Evolutionary conservation across 1,284 basidiomycete genomes (phyloP), one percentile per base, ranked within the genome.

Genomic region (Apiotrichum laibachii): DNA sequence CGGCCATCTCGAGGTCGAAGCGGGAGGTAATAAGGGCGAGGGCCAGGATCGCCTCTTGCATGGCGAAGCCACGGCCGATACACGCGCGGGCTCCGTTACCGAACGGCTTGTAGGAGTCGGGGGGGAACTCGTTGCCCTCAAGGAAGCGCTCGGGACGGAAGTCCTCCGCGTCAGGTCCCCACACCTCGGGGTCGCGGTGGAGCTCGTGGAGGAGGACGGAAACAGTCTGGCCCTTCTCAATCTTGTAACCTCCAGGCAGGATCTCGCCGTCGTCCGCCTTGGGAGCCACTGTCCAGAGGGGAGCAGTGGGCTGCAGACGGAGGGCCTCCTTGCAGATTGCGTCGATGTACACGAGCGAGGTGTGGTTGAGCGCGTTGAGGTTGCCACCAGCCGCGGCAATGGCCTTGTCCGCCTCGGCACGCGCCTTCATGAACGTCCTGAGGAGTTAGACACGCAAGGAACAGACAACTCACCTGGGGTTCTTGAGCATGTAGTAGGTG

Each of bases 381-480:
- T 56, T 63, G 22, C 62, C 62, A 47, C 59, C 59, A 0, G 59
- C 62, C 51, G 58, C 56, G 12, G 50, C 51, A 35, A 63, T 72
- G 5, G 84, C 81, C 37, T 64, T 59, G 67, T 85, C 84, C 45
- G 85, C 80, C 70, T 86, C 85, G 19, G 74, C 75, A 65, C 84
- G 84, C 3, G 81, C 81, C 68, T 82, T 83, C 65, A 72, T 72
- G 62, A 82, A 80, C 2, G 81, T 42, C 19, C 21, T 50, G n/a
- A 6, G 1, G n/a, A 33, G 37, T 50, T 3, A 50, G 34, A 7
- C 9, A 4, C 5, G 16, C 80, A 11, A 7, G 26, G 13, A 16
- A 4, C 16, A 4, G 15, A 8, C 9, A 10, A 39, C 49, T 50
- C 34, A 50, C 49, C 21, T 73, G 2, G 85, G 84, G 67, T 83